phyloP scores from a whole-genome alignment of 371 early-diverging fungal species.

The Umbelopsis sp. region DNA sequence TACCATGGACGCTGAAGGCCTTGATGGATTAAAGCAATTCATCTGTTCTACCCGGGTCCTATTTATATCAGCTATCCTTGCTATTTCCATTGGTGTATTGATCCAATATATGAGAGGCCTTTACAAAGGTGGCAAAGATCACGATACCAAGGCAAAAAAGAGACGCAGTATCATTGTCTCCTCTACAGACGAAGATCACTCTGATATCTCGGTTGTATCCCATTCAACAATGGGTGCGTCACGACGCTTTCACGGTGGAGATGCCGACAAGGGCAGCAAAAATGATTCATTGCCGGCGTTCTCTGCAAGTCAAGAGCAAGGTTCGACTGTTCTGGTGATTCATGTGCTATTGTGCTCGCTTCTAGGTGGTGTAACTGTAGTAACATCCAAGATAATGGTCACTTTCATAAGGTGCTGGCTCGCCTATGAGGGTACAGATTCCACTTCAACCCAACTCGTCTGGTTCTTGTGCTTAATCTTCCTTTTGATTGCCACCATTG shows the following conservation, averaged over 20 bases:
- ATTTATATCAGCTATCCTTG: not conserved
- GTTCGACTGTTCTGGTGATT: slow-evolving; percentile 12
- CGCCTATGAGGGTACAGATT: not conserved
- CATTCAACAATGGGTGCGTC: not conserved
- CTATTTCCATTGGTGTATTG: not conserved
- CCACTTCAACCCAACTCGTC: slow-evolving; percentile 9
- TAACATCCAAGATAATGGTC: slow-evolving; percentile 23
- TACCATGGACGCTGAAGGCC: slow-evolving; percentile 14
- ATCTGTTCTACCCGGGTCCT: not conserved
- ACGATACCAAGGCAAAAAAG: not conserved
- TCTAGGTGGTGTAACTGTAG: slow-evolving; percentile 24
- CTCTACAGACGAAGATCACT: slow-evolving; percentile 8
- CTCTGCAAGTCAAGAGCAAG: not conserved
- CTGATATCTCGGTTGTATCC: not conserved
- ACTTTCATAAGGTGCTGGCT: slow-evolving; percentile 22
- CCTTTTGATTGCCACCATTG: slow-evolving; percentile 15
- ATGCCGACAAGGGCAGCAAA: not conserved
- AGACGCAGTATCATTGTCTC: slow-evolving; percentile 8
- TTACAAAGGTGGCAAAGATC: not conserved
- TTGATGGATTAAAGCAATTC: not conserved
- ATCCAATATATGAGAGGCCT: not conserved
- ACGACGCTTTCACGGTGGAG: not conserved
- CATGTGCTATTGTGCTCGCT: slow-evolving; percentile 24
- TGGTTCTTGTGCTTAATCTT: not conserved
- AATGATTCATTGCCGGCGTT: not conserved